Percentiles rank a stretch among this genome's conserved stretches.
Evolutionary conservation across 2,329 filamentous ascomycete genomes (phyloP).

Genomic region (Kalmusia sp.): DNA sequence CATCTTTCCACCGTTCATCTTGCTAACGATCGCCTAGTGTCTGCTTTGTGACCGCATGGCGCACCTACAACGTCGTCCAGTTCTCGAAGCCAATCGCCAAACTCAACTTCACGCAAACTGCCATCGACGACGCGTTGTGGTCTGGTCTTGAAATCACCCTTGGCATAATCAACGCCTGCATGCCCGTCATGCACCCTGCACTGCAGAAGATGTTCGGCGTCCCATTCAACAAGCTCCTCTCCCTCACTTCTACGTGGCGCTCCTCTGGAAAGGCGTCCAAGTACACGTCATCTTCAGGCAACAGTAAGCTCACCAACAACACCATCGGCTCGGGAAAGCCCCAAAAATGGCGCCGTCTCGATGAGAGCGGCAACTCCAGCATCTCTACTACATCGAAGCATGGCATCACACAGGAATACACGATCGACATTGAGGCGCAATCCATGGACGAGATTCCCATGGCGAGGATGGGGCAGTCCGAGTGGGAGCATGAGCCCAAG

Average conservation of each 20-base stretch:
- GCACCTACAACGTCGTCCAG: slow-evolving; percentile 17
- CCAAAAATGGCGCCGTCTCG: background rate
- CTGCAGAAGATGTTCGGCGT: slow-evolving; percentile 15
- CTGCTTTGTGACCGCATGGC: slow-evolving; percentile 20
- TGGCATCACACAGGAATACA: background rate
- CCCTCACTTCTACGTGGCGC: background rate
- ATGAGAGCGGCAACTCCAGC: background rate
- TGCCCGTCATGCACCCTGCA: slow-evolving; percentile 24
- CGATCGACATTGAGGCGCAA: background rate
- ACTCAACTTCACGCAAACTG: slow-evolving; percentile 7
- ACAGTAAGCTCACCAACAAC: background rate
- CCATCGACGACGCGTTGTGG: slow-evolving; percentile 6
- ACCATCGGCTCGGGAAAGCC: too few species aligned
- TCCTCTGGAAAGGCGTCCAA: background rate
- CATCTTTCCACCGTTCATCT: background rate
- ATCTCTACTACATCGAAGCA: background rate
- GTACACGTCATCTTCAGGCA: background rate
- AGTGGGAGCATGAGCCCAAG: too few species aligned
- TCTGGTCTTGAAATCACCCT: slow-evolving; percentile 12
- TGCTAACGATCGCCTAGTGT: slow-evolving; percentile 20
- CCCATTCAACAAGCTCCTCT: background rate
- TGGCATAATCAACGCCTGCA: slow-evolving; percentile 31
- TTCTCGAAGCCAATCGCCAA: background rate
- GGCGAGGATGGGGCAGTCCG: background rate
- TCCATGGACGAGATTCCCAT: background rate